phyloP scores from a whole-genome alignment of 2,329 filamentous ascomycete genomes.

The Drechslerella dactyloides region DNA sequence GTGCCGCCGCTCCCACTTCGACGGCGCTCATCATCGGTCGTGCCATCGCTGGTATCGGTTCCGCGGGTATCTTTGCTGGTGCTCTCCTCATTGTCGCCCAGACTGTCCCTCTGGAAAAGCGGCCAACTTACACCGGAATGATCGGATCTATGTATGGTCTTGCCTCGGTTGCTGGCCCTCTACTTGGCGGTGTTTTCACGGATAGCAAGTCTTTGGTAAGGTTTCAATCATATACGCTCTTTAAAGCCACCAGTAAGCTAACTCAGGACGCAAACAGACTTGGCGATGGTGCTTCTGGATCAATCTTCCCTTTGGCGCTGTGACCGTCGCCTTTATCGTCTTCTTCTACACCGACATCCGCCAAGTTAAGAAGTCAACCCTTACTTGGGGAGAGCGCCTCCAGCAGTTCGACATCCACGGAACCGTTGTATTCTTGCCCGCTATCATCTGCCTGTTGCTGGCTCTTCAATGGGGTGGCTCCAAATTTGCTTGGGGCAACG shows the following conservation, averaged over 20 bases:
- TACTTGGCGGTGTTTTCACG: constrained; percentile 56
- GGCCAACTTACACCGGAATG: constrained; percentile 65
- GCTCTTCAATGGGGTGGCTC: constrained; percentile 60
- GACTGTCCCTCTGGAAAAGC: constrained; percentile 65
- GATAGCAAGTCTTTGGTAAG: constrained; percentile 55
- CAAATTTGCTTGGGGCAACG: constrained; percentile 57
- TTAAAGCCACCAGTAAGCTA: not conserved
- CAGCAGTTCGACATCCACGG: constrained; percentile 55
- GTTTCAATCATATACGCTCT: not conserved
- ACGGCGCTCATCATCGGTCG: constrained; percentile 54
- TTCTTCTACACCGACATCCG: constrained; percentile 54
- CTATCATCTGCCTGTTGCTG: constrained; percentile 58
- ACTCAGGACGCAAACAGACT: constrained; percentile 50
- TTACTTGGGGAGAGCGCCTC: constrained; percentile 52
- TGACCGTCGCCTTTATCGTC: constrained; percentile 55
- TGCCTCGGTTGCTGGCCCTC: constrained; percentile 60
- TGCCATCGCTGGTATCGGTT: constrained; percentile 54
- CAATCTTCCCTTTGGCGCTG: constrained; percentile 59
- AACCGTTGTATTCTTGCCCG: constrained; percentile 57
- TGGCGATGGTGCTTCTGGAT: constrained; percentile 61
- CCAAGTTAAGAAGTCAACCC: constrained; percentile 50
- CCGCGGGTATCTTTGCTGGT: constrained; percentile 65
- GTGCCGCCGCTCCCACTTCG: constrained; percentile 54
- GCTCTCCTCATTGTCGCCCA: constrained; percentile 66
- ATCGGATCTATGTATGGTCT: constrained; percentile 67